These are phyloP conservation scores for Vitis hybrid DNA, from an alignment of 177 flowering plant genomes.

Conservation along the genomic window DNA sequence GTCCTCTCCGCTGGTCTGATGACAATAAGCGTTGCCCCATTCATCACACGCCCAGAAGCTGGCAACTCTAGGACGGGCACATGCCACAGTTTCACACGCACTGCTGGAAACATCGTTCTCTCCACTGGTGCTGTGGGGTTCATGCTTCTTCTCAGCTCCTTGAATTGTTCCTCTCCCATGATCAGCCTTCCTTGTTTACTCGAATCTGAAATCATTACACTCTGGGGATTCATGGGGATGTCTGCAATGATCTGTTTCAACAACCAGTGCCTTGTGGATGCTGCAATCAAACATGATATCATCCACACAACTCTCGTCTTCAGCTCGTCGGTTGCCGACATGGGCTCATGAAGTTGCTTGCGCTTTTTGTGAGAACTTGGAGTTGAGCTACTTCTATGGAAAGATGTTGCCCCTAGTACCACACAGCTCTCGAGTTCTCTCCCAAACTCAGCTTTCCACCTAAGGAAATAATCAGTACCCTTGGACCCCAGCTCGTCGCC, in stretches of 20 bases:
- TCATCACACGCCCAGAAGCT: conserved; percentile 25
- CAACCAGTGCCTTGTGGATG: conserved; percentile 37
- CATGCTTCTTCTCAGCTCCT: conserved; percentile 17
- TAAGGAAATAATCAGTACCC: conserved; percentile 15
- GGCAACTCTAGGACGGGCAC: conserved; percentile 31
- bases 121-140: background rate
- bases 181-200: conserved; percentile 30
- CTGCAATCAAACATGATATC: conserved; percentile 35
- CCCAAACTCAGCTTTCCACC: conserved; percentile 45
- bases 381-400: conserved; percentile 1
- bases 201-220: conserved; percentile 25
- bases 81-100: conserved; percentile 42
- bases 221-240: conserved; percentile 8
- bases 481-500: conserved; percentile 12
- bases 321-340: conserved; percentile 24
- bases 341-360: background rate
- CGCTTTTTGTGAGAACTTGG: background rate
- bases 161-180: conserved; percentile 24
- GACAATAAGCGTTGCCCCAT: conserved; percentile 39
- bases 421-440: conserved; percentile 30
- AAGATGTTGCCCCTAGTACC: conserved; percentile 30
- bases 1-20: conserved; percentile 17
- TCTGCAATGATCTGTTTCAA: conserved; percentile 18
- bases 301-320: conserved; percentile 39
- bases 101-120: conserved; percentile 27